Percentiles rank a stretch among this genome's conserved stretches.
These are phyloP conservation scores for Candida vartiovaarae DNA, from an alignment of 805 yeast species.

Conservation along the genomic window DNA sequence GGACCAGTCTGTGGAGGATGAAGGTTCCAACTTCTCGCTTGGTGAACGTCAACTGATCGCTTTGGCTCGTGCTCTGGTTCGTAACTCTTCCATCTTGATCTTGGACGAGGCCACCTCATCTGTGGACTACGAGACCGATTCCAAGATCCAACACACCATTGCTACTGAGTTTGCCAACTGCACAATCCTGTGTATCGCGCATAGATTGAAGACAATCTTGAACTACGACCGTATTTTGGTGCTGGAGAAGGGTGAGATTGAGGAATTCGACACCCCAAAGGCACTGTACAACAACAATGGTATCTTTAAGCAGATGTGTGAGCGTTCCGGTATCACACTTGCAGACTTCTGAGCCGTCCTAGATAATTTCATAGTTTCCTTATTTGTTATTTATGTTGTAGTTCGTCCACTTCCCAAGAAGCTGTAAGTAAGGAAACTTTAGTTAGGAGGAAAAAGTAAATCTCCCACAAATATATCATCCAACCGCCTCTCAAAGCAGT, in stretches of 20 bases:
- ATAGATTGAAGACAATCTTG: slow-evolving; percentile 51
- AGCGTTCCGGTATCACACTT: slow-evolving; percentile 34
- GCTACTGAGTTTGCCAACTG: slow-evolving; percentile 45
- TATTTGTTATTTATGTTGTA: too few relatives aligned
- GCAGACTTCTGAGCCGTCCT: slow-evolving; percentile 44
- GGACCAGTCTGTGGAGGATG: slow-evolving; percentile 51
- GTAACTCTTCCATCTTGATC: slow-evolving; percentile 45
- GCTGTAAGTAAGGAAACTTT: too few relatives aligned
- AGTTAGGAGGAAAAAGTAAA: too few relatives aligned
- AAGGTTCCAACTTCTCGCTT: slow-evolving; percentile 54
- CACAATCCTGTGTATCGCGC: slow-evolving; percentile 62
- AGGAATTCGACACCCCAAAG: slow-evolving; percentile 44
- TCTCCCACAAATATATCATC: too few relatives aligned
- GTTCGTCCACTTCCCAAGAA: too few relatives aligned
- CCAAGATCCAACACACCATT: slow-evolving; percentile 50
- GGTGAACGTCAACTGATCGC: slow-evolving; percentile 62
- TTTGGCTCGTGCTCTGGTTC: slow-evolving; percentile 57
- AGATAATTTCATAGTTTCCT: slow-evolving; percentile 23
- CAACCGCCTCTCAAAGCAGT: too few relatives aligned
- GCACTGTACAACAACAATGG: slow-evolving; percentile 38
- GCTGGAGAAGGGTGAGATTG: slow-evolving; percentile 43
- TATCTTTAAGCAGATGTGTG: slow-evolving; percentile 42
- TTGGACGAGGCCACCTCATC: slow-evolving; percentile 65
- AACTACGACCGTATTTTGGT: slow-evolving; percentile 48
- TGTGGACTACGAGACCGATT: slow-evolving; percentile 61